phyloP scores from a whole-genome alignment of 345 rosid genomes.

The Brassica juncea region DNA sequence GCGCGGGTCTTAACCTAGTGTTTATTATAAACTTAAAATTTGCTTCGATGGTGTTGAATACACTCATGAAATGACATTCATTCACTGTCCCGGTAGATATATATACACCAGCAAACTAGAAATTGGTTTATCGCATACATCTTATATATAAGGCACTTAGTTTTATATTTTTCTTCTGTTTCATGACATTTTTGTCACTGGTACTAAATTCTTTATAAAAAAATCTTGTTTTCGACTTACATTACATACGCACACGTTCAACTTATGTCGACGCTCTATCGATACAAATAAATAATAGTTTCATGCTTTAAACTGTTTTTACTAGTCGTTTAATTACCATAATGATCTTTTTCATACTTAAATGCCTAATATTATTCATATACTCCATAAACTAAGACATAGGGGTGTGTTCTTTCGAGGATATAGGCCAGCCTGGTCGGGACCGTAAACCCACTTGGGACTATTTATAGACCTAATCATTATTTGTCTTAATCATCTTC shows the following conservation, averaged over 20 bases:
- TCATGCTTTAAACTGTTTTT: not conserved
- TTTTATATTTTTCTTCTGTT: not conserved
- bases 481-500: conserved; percentile 33
- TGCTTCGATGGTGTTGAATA: not conserved
- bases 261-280: not conserved
- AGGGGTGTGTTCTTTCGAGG: conserved; percentile 22
- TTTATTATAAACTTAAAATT: not conserved
- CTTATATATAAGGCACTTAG: not conserved
- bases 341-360: not conserved
- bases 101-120: not conserved
- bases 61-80: not conserved
- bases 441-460: conserved; percentile 37
- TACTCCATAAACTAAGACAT: not conserved
- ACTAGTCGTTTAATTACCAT: not conserved
- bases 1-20: not conserved
- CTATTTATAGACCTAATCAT: conserved; percentile 32
- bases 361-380: conserved; percentile 12
- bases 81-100: conserved; percentile 14
- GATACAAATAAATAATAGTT: not conserved
- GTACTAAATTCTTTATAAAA: not conserved
- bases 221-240: not conserved
- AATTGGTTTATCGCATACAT: not conserved
- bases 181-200: not conserved
- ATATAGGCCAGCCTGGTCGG: conserved; percentile 39
- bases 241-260: not conserved